These are phyloP conservation scores for Penicillium subrubescens DNA, from an alignment of 495 filamentous ascomycete species.

Conservation along the genomic window DNA sequence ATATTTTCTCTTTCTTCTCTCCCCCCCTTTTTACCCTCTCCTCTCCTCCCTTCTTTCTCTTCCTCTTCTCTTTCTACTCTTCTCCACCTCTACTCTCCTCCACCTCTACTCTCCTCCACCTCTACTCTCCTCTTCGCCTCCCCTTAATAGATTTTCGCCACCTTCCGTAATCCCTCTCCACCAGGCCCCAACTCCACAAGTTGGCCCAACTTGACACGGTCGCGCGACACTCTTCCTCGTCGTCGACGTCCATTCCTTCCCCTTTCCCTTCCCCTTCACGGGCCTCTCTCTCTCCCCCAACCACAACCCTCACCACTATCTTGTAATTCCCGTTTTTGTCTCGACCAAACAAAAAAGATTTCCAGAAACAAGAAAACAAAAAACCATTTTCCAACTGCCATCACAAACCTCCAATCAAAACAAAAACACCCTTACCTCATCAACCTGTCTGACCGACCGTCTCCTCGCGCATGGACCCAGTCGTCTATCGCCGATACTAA, in stretches of 20 bases:
- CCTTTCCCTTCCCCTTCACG: not conserved
- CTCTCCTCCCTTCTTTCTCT: slow-evolving; percentile 4
- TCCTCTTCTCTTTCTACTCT: slow-evolving; percentile 9
- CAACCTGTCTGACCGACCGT: not conserved
- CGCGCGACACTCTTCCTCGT: slow-evolving; percentile 20
- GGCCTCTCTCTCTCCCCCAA: slow-evolving; percentile 1
- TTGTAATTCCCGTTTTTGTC: not conserved
- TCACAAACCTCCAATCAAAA: slow-evolving; percentile 4
- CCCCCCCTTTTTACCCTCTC: not conserved
- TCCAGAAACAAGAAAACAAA: not conserved
- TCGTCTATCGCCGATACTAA: slow-evolving; percentile 19
- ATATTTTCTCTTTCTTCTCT: not conserved
- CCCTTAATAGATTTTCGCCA: slow-evolving; percentile 27
- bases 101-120: slow-evolving; percentile 11
- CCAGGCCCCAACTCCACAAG: not conserved
- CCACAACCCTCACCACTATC: not conserved
- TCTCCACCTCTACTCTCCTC: slow-evolving; percentile 10
- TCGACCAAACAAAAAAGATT: not conserved
- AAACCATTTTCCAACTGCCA: not conserved
- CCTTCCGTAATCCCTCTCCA: slow-evolving; percentile 21
- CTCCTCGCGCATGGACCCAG: slow-evolving; percentile 33
- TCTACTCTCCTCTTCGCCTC: slow-evolving; percentile 15
- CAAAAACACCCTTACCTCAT: slow-evolving; percentile 9
- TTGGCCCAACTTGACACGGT: slow-evolving; percentile 25
- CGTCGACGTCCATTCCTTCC: slow-evolving; percentile 33